Evolutionary conservation across 1,139 yeast species (phyloP).

Genomic region (Suhomyces kunorum): DNA sequence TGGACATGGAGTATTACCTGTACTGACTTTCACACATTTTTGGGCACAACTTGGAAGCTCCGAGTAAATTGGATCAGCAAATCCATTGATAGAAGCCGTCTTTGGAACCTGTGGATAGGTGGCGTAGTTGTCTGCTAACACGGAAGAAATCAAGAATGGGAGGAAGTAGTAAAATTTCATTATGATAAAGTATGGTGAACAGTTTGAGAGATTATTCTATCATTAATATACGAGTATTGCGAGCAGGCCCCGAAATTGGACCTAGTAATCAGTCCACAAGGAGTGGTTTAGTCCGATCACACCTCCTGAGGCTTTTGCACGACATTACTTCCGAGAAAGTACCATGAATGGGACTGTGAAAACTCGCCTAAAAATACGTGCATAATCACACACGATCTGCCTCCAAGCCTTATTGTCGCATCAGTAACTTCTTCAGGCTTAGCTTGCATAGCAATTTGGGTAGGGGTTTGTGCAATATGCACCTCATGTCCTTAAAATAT

Average conservation of each 20-base stretch:
- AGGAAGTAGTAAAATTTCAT: background rate
- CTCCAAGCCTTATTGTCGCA: too few relatives aligned
- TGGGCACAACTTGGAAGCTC: slow-evolving; percentile 47
- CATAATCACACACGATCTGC: too few relatives aligned
- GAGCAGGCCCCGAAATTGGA: background rate
- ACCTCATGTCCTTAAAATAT: too few relatives aligned
- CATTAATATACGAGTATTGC: background rate
- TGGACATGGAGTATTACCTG: slow-evolving; percentile 47
- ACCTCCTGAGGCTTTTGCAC: too few relatives aligned
- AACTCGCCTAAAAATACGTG: too few relatives aligned
- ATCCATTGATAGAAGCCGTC: slow-evolving; percentile 53
- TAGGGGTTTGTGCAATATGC: too few relatives aligned
- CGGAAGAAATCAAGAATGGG: background rate
- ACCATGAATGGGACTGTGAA: too few relatives aligned
- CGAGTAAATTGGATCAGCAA: slow-evolving; percentile 46
- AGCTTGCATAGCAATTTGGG: too few relatives aligned
- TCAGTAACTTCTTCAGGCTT: too few relatives aligned
- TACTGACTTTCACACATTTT: slow-evolving; percentile 39
- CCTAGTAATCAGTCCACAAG: background rate
- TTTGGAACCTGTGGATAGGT: slow-evolving; percentile 52
- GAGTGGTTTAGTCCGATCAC: too few relatives aligned
- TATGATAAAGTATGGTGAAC: background rate
- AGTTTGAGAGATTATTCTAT: background rate
- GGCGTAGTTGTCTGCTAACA: slow-evolving; percentile 19
- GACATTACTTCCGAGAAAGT: too few relatives aligned